A percentile compares a stretch with the other conserved stretches of the same genome.
Conservation (phyloP, 2,329 filamentous ascomycete species). For the Arthroderma sp. region DNA sequence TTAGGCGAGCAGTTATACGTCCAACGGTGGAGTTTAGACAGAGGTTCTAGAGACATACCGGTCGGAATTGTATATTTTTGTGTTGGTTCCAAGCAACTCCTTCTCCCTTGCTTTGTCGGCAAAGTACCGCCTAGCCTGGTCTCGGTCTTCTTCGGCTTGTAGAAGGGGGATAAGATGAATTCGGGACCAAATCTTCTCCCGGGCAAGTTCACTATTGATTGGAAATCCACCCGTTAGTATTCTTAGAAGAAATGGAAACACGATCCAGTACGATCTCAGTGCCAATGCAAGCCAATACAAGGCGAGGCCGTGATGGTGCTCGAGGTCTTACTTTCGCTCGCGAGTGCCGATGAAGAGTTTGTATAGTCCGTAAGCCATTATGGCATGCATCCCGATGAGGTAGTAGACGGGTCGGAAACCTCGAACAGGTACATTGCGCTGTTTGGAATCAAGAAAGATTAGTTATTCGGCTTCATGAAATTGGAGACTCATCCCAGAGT, state of each 20-base stretch:
- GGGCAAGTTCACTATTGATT: conserved; percentile 63
- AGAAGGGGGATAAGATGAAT: conserved; percentile 89
- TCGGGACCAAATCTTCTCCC: conserved; percentile 96
- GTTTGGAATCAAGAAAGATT: conserved; percentile 12
- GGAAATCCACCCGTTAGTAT: background rate
- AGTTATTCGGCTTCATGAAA: background rate
- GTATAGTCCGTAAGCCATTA: conserved; percentile 89
- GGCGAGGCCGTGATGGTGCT: background rate
- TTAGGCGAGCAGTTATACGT: background rate
- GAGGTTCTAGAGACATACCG: conserved; percentile 46
- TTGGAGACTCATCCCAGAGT: background rate
- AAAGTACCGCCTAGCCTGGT: conserved; percentile 74
- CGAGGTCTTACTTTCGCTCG: conserved; percentile 68
- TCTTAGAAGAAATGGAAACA: background rate
- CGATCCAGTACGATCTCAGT: background rate
- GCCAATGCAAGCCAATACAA: background rate
- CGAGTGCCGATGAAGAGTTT: conserved; percentile 68
- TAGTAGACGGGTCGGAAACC: conserved; percentile 78
- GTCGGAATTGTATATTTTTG: conserved; percentile 77
- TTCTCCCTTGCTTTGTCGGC: conserved; percentile 85
- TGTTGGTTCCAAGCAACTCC: conserved; percentile 72
- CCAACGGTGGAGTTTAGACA: background rate
- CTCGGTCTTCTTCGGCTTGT: conserved; percentile 92
- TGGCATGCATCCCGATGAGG: conserved; percentile 59
- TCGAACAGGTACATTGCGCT: conserved; percentile 85